phyloP scores from a whole-genome alignment of 2,329 filamentous ascomycete genomes.

The Albifimbria verrucaria region DNA sequence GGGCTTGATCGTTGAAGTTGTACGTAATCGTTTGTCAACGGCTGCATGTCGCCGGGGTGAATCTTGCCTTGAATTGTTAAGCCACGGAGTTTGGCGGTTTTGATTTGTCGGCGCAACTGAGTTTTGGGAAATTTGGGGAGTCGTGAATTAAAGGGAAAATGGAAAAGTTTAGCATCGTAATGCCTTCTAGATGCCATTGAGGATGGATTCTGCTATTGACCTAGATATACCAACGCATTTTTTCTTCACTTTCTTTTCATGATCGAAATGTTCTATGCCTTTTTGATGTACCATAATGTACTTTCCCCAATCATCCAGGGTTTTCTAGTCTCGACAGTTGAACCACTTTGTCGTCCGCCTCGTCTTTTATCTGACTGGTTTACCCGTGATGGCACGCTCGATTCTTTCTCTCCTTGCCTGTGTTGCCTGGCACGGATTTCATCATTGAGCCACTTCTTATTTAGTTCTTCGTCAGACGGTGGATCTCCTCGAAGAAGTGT shows the following conservation, averaged over 20 bases:
- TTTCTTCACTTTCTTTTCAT: not conserved
- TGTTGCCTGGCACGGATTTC: not conserved
- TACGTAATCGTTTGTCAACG: too few species aligned
- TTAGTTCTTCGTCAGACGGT: slow-evolving; percentile 58
- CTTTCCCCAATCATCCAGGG: not conserved
- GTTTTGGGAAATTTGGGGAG: not conserved
- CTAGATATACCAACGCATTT: not conserved
- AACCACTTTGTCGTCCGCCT: not conserved
- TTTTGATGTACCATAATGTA: not conserved
- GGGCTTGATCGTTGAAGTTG: not conserved
- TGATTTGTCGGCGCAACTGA: not conserved
- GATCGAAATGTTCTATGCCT: too few species aligned
- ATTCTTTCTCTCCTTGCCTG: not conserved
- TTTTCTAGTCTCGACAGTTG: not conserved
- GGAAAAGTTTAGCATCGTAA: not conserved
- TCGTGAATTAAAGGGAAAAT: not conserved
- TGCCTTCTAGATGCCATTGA: not conserved
- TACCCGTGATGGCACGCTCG: too few species aligned
- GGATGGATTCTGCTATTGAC: not conserved
- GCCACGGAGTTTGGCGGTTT: not conserved
- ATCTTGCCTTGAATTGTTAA: too few species aligned
- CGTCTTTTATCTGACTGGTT: not conserved
- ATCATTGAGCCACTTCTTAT: not conserved
- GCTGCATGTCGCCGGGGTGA: too few species aligned
- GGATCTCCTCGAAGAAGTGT: slow-evolving; percentile 92